Evolutionary conservation across 768 basidiomycete species (phyloP).

Genomic region (Cytidiella melzeri): DNA sequence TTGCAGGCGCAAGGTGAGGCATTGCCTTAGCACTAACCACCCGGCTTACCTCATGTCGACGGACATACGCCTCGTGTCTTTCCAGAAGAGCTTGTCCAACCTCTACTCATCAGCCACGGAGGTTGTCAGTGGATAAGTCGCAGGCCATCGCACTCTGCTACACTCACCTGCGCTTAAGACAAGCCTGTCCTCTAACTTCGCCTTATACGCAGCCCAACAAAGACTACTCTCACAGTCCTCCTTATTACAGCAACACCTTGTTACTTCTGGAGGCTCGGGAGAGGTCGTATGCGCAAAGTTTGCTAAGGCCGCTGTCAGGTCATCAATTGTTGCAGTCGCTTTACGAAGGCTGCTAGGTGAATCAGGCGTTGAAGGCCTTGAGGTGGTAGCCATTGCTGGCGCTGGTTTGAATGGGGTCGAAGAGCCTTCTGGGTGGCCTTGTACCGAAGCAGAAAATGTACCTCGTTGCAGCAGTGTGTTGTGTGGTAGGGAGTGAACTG

Average conservation of each 20-base stretch:
- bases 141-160: neutral
- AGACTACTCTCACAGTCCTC: slow-evolving; percentile 61
- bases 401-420: neutral
- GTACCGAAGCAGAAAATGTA: neutral
- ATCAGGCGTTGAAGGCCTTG: slow-evolving; percentile 21
- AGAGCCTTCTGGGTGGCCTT: too few relatives aligned
- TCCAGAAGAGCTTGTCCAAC: slow-evolving; percentile 86
- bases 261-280: slow-evolving; percentile 52
- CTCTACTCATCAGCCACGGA: slow-evolving; percentile 39
- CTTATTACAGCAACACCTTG: slow-evolving; percentile 60
- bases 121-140: neutral
- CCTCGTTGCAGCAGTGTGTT: slow-evolving; percentile 3
- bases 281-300: slow-evolving; percentile 69
- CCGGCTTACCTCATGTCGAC: slow-evolving; percentile 62
- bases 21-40: too few relatives aligned
- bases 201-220: slow-evolving; percentile 59
- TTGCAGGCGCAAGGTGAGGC: too few relatives aligned
- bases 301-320: slow-evolving; percentile 66
- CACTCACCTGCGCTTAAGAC: slow-evolving; percentile 81
- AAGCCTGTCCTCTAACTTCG: slow-evolving; percentile 68
- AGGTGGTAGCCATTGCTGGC: slow-evolving; percentile 11
- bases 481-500: neutral
- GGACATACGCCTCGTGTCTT: slow-evolving; percentile 81
- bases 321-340: slow-evolving; percentile 56
- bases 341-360: slow-evolving; percentile 27